A percentile compares a stretch with the other conserved stretches of the same genome.
Conservation (phyloP, 768 basidiomycete species). For the Phylloporus scabripes region DNA sequence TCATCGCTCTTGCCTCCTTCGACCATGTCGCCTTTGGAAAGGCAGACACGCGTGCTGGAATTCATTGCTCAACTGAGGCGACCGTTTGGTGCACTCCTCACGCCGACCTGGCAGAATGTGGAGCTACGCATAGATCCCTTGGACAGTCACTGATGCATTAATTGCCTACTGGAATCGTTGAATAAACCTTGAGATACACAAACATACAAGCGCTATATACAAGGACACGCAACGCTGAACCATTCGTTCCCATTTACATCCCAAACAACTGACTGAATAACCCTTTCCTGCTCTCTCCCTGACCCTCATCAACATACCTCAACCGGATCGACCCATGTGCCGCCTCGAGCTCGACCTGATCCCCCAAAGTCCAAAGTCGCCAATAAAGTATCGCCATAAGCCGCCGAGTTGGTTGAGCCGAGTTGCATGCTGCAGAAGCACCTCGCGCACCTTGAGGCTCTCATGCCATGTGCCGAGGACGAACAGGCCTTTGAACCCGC, state of each 20-base stretch:
- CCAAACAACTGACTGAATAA: constrained; percentile 20
- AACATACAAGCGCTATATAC: background rate
- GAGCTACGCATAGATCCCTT: too few species aligned
- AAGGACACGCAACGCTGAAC: background rate
- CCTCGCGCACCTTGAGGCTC: constrained; percentile 9
- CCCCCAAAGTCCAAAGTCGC: constrained; percentile 19
- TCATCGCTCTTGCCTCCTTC: too few species aligned
- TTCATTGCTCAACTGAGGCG: too few species aligned
- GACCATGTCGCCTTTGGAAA: too few species aligned
- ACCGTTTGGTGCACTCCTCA: too few species aligned
- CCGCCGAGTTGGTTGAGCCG: constrained; percentile 20
- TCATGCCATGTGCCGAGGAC: constrained; percentile 17
- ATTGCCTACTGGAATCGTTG: too few species aligned
- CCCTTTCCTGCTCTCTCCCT: background rate
- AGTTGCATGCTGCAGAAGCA: constrained; percentile 13
- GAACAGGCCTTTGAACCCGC: constrained; percentile 19
- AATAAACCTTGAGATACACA: too few species aligned
- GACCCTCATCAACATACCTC: constrained; percentile 19
- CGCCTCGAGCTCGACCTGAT: constrained; percentile 11
- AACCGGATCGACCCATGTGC: constrained; percentile 16
- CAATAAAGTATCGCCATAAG: constrained; percentile 22
- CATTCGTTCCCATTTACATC: constrained; percentile 4
- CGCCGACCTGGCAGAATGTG: too few species aligned
- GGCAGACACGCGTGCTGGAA: too few species aligned
- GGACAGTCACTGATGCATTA: too few species aligned